Evolutionary conservation across 257 asterid genomes (phyloP).

Genomic region (Verbascum thapsus): DNA sequence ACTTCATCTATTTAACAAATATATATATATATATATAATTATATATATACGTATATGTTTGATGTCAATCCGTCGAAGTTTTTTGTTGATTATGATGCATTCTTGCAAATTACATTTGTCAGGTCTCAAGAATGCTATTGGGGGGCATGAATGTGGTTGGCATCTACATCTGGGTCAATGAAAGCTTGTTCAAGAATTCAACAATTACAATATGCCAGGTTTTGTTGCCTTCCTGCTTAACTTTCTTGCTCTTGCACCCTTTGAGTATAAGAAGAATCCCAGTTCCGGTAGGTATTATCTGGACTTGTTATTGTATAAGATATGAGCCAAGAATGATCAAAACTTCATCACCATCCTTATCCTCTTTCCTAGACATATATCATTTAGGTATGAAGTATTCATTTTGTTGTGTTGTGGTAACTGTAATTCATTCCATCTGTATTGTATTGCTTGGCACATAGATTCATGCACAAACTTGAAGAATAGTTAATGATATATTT

Average conservation of each 20-base stretch:
- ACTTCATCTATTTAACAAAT: slow-evolving; percentile 10
- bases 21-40: too few relatives aligned
- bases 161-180: slow-evolving; percentile 78
- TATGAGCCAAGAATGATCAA: slow-evolving; percentile 13
- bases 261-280: slow-evolving; percentile 15
- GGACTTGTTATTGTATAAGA: slow-evolving; percentile 3
- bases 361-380: not conserved
- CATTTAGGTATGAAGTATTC: slow-evolving; percentile 1
- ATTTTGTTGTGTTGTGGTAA: slow-evolving; percentile 1
- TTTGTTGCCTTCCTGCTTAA: slow-evolving; percentile 22
- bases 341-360: not conserved
- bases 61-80: slow-evolving; percentile 16
- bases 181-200: slow-evolving; percentile 85
- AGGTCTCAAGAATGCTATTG: slow-evolving; percentile 92
- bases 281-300: slow-evolving; percentile 14
- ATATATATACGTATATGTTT: too few relatives aligned
- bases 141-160: slow-evolving; percentile 96
- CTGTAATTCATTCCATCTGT: not conserved
- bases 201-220: slow-evolving; percentile 83
- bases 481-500: not conserved
- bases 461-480: not conserved
- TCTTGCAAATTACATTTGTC: slow-evolving; percentile 27
- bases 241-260: slow-evolving; percentile 15
- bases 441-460: not conserved
- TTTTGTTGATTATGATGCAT: slow-evolving; percentile 16